Evolutionary conservation across 2,329 filamentous ascomycete species (phyloP).

Genomic region (Zasmidium citrigriseum): DNA sequence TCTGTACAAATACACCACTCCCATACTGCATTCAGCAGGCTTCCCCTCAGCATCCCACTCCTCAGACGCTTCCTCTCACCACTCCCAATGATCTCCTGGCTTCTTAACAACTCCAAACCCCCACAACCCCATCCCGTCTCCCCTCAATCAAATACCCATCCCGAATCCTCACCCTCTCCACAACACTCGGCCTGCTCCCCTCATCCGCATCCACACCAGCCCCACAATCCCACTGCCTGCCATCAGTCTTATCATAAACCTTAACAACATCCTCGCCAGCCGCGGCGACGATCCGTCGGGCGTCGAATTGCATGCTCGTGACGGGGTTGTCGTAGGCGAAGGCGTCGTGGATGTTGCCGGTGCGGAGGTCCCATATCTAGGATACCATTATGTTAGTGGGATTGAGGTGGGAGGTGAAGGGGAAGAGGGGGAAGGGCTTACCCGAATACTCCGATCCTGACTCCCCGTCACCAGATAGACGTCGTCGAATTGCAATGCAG

Average conservation of each 20-base stretch:
- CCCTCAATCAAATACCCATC: conserved; percentile 95
- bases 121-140: conserved; percentile 80
- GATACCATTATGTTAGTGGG: background rate
- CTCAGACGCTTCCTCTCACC: background rate
- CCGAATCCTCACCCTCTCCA: conserved; percentile 86
- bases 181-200: conserved; percentile 43
- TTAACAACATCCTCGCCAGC: conserved; percentile 93
- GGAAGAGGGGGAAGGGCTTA: conserved; percentile 53
- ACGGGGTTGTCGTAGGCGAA: conserved; percentile 92
- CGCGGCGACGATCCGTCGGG: conserved; percentile 82
- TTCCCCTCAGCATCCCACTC: background rate
- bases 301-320: conserved; percentile 97
- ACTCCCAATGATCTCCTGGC: background rate
- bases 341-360: conserved; percentile 90
- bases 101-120: conserved; percentile 79
- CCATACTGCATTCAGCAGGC: background rate
- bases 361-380: conserved; percentile 98
- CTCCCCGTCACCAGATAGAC: conserved; percentile 92
- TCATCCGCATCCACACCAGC: conserved; percentile 72
- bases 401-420: background rate
- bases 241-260: conserved; percentile 96
- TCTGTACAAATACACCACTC: too few relatives aligned
- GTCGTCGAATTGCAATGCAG: conserved; percentile 93
- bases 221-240: conserved; percentile 94
- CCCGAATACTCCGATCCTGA: conserved; percentile 86